Percentiles rank a stretch among this genome's conserved stretches.
These are phyloP conservation scores for Neocucurbitaria cava DNA, from an alignment of 2,329 filamentous ascomycete genomes.

Conservation along the genomic window DNA sequence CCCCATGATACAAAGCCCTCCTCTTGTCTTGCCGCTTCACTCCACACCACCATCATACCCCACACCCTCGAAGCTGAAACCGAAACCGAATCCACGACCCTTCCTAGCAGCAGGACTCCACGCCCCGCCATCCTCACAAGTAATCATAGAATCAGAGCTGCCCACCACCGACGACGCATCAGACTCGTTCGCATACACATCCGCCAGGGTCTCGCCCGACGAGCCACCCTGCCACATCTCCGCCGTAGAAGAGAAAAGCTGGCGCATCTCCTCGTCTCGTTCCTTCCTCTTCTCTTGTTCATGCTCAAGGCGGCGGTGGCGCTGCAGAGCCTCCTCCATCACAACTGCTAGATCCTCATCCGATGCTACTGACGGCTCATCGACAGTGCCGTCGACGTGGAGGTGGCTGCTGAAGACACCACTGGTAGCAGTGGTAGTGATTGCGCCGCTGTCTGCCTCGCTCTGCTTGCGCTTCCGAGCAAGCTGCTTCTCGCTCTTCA, in stretches of 20 bases:
- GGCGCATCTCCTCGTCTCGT: conserved; percentile 17
- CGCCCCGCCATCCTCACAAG: not conserved
- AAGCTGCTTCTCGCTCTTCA: conserved; percentile 7
- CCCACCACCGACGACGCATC: not conserved
- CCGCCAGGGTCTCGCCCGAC: conserved; percentile 20
- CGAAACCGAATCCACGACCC: too few relatives aligned
- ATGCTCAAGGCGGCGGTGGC: too few relatives aligned
- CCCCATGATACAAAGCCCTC: not conserved
- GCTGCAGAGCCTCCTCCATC: not conserved
- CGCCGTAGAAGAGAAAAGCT: conserved; percentile 19
- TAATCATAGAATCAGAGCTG: not conserved
- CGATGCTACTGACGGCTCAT: too few relatives aligned
- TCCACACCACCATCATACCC: not conserved
- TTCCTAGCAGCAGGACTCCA: not conserved
- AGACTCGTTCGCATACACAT: conserved; percentile 14
- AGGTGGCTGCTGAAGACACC: too few relatives aligned
- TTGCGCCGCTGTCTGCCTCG: not conserved
- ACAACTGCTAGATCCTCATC: not conserved
- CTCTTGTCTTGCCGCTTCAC: not conserved
- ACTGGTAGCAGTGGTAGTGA: too few relatives aligned
- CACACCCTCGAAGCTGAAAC: too few relatives aligned
- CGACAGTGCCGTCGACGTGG: too few relatives aligned
- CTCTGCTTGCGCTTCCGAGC: conserved; percentile 1
- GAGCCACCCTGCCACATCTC: conserved; percentile 29
- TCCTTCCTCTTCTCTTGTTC: not conserved